Percentiles rank a stretch among this genome's conserved stretches.
Conservation (phyloP, 2,329 filamentous ascomycete genomes). For the Fusarium aywerte region DNA sequence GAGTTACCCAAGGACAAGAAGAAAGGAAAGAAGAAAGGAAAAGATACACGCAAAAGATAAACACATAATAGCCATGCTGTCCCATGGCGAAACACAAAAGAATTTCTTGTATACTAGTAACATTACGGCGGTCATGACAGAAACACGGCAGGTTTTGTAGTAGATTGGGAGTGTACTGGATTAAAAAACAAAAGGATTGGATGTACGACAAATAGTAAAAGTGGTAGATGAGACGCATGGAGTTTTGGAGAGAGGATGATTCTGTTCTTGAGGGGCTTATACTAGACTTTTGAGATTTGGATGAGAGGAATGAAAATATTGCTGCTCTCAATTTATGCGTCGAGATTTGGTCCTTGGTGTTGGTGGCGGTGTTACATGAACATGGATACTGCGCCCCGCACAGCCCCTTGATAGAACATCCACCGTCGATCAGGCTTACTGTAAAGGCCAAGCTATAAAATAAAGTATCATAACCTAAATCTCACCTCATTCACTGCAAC, state of each 20-base stretch:
- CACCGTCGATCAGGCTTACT: neutral
- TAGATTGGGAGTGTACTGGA: slow-evolving; percentile 26
- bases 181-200: slow-evolving; percentile 6
- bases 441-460: neutral
- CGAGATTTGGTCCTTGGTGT: neutral
- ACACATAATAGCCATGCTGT: slow-evolving; percentile 23
- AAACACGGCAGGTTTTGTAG: slow-evolving; percentile 1
- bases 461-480: neutral
- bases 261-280: neutral
- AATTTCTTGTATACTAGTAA: slow-evolving; percentile 28
- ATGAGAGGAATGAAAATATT: slow-evolving; percentile 15
- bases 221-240: slow-evolving; percentile 22
- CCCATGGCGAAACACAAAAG: slow-evolving; percentile 1
- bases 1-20: slow-evolving; percentile 74
- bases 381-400: neutral
- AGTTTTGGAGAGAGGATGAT: slow-evolving; percentile 20
- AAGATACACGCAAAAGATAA: slow-evolving; percentile 64
- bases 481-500: neutral
- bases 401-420: neutral
- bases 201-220: slow-evolving; percentile 9
- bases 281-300: slow-evolving; percentile 32
- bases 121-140: slow-evolving; percentile 19
- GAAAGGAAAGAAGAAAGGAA: slow-evolving; percentile 69
- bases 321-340: neutral
- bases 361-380: neutral